Evolutionary conservation across 768 basidiomycete species (phyloP), one percentile per base, ranked within the genome.

Genomic region (Rhodotorula paludigena): DNA sequence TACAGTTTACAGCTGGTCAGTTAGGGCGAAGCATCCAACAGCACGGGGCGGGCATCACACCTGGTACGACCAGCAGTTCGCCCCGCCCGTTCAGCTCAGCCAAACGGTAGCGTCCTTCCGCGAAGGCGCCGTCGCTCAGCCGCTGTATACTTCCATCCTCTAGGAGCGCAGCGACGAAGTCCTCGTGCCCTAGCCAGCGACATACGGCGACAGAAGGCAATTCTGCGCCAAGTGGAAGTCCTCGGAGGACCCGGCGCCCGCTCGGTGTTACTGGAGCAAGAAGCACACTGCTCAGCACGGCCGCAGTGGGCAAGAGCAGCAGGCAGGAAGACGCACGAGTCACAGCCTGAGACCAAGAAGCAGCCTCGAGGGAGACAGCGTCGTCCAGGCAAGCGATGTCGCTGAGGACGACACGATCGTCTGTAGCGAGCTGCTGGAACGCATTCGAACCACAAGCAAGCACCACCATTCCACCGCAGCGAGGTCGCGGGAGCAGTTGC

Each of bases 151-250:
- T 35, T 2, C 68, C 68, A 23, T 62, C 63, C 4, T 53, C 2
- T 11, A n/a, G 55, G 2, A 65, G 39, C 15, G 33, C 49, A 2
- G 63, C 68, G 0, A 25, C 30, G 39, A 70, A 62, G n/a, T 33
- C 41, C 36, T 70, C 64, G 14, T 70, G 60, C 0, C 68, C 68
- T 18, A 70, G 63, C 51, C 55, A 65, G 38, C 25, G 16, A 5
- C 10, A 21, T 30, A 64, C 45, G 10, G 16, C 0, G 20, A 39
- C 15, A 7, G 33, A 33, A 20, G 41, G 48, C 36, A 59, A 18
- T 9, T 35, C 18, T 30, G 3, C 12, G 2, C n/a, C 15, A 23
- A 67, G 59, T 2, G 59, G 39, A n/a, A 60, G 42, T 10, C 68
- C 68, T n/a, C n/a, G n/a, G n/a, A n/a, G n/a, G n/a, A n/a, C n/a